Percentiles rank a stretch among this genome's conserved stretches.
Conservation (phyloP, 192 early-diverging fungal species). For the Chytriomyces sp. region DNA sequence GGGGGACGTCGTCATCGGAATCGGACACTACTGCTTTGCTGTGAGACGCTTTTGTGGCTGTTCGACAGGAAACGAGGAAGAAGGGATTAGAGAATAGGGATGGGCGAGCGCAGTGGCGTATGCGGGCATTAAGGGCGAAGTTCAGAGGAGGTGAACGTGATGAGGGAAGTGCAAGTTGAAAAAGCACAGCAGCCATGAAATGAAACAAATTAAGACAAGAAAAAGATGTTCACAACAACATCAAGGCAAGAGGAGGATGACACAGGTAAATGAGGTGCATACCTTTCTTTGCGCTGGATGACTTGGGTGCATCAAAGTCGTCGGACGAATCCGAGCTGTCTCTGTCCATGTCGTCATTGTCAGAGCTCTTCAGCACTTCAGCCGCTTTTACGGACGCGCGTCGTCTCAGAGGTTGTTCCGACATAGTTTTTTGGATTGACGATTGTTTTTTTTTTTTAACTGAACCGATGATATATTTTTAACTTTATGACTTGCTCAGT, state of each 20-base stretch:
- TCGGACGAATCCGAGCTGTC: background rate
- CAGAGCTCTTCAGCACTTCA: background rate
- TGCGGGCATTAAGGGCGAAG: background rate
- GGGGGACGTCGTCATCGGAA: slow-evolving; percentile 53
- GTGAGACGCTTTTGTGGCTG: slow-evolving; percentile 8
- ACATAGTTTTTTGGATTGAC: background rate
- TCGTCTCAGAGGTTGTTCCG: background rate
- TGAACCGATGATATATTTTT: background rate
- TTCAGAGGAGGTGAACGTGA: background rate
- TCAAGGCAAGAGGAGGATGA: background rate
- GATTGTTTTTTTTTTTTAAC: background rate
- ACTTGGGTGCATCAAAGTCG: background rate
- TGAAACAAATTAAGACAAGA: background rate
- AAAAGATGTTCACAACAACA: background rate
- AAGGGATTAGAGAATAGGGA: background rate
- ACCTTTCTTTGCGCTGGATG: background rate
- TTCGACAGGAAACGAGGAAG: background rate
- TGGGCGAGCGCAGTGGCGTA: background rate
- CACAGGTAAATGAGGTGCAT: background rate
- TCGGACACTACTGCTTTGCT: slow-evolving; percentile 7
- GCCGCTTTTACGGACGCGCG: background rate
- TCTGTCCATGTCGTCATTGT: background rate
- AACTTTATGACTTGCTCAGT: background rate
- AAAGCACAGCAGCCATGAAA: background rate
- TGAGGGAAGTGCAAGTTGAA: background rate